Percentiles rank a stretch among this genome's conserved stretches.
Evolutionary conservation across 2,329 filamentous ascomycete species (phyloP).

Genomic region (Aspergillus niger): DNA sequence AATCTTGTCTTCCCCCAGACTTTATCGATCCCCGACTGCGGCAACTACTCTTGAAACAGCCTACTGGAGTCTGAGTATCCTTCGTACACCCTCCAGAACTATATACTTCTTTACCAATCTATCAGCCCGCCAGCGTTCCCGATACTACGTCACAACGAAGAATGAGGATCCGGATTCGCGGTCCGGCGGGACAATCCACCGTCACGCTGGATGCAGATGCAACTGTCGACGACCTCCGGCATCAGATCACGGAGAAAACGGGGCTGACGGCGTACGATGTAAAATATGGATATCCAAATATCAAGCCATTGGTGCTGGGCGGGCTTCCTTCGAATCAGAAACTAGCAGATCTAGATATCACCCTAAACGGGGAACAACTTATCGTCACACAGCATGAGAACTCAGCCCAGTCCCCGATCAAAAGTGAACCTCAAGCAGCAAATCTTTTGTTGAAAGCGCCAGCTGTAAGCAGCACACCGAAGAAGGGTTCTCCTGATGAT

Average conservation of each 20-base stretch:
- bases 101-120: not conserved
- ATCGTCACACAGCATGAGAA: constrained; percentile 58
- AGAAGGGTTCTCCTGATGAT: constrained; percentile 52
- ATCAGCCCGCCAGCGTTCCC: not conserved
- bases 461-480: constrained; percentile 45
- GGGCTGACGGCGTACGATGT: constrained; percentile 68
- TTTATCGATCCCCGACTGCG: not conserved
- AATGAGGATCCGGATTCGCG: constrained; percentile 76
- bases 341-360: constrained; percentile 60
- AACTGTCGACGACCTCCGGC: constrained; percentile 45
- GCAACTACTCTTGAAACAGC: not conserved
- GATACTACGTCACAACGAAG: constrained; percentile 5
- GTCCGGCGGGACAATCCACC: constrained; percentile 70
- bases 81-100: not conserved
- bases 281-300: constrained; percentile 81
- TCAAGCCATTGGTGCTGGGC: constrained; percentile 64
- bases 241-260: constrained; percentile 59
- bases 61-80: not conserved
- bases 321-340: constrained; percentile 52
- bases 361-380: constrained; percentile 68
- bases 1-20: not conserved
- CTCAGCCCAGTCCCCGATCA: constrained; percentile 12
- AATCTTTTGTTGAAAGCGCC: constrained; percentile 27
- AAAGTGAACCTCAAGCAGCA: constrained; percentile 15
- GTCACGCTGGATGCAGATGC: constrained; percentile 69